Evolutionary conservation across 148 eudicot species (phyloP).

Genomic region (Cornus suecica): DNA sequence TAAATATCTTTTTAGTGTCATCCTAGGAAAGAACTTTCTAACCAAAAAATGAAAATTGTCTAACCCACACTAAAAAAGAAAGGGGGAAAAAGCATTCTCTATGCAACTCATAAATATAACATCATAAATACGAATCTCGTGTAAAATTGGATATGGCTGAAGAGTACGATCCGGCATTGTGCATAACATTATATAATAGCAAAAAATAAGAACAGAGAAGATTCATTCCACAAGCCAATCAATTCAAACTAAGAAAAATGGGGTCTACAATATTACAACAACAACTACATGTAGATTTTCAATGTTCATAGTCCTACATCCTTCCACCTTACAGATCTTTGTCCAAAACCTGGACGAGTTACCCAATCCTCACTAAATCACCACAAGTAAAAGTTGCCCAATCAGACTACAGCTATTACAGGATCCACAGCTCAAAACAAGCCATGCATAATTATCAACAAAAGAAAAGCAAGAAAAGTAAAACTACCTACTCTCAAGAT

Average conservation of each 20-base stretch:
- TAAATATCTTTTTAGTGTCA: too few relatives aligned
- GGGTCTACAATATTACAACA: slow-evolving; percentile 5
- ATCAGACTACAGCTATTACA: slow-evolving; percentile 19
- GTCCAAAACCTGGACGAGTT: slow-evolving; percentile 17
- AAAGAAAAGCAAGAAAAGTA: slow-evolving; percentile 1
- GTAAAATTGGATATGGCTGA: background rate
- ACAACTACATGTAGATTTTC: slow-evolving; percentile 6
- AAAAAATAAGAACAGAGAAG: background rate
- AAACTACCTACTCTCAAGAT: slow-evolving; percentile 3
- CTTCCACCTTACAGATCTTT: slow-evolving; percentile 14
- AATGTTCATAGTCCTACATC: slow-evolving; percentile 23
- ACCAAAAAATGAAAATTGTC: too few relatives aligned
- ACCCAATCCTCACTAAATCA: slow-evolving; percentile 17
- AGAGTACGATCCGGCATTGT: background rate
- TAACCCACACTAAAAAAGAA: too few relatives aligned
- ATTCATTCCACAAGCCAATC: background rate
- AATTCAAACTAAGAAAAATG: slow-evolving; percentile 5
- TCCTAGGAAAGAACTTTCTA: too few relatives aligned
- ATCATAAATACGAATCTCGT: background rate
- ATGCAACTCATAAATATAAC: background rate
- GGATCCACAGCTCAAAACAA: slow-evolving; percentile 7
- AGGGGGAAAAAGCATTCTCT: background rate
- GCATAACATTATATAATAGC: background rate
- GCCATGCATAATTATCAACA: slow-evolving; percentile 11
- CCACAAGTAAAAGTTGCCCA: slow-evolving; percentile 4